Evolutionary conservation across 345 rosid species (phyloP), one percentile per base, ranked within the genome.

Genomic region (Ailanthus altissimus): DNA sequence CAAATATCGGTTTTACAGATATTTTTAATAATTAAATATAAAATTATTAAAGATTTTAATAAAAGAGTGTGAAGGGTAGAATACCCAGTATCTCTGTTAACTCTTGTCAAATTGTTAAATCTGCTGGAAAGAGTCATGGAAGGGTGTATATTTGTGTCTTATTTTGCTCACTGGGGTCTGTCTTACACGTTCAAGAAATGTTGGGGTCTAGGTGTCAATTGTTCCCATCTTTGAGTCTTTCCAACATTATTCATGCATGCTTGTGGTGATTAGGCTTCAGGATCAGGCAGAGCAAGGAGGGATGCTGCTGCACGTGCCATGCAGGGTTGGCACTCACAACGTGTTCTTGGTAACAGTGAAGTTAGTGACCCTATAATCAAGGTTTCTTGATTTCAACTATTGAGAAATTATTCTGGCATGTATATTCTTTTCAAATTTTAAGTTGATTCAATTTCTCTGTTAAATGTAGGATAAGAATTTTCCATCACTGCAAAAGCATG

Each of bases 241-340:
- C 43, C 50, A 16, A 67, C 49, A 70, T 67, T 75, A 42, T 74
- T 77, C 59, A 11, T 76, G 51, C 67, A 62, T 78, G 71, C 28
- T 77, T 66, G 38, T 64, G 57, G 59, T 80, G 75, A 83, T 72
- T 78, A 89, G 88, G 84, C 86, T 42, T 80, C 88, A 20, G 89
- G 87, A 61, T 86, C 90, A 1, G 90, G 90, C 72, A 81, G 96
- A 66, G 87, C 89, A 57, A 82, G 90, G 63, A 89, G 93, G 67
- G 91, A 88, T 84, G 86, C 92, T 77, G 94, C 94, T 7, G 85
- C 91, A 36, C 95, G 95, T 78, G 95, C 95, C 12, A 91, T 89
- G 93, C 91, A 86, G 82, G 93, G 96, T 79, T 91, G 96, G 93
- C 93, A 88, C 71, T 85, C 92, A 2, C 91, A 86, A 46, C 89